Evolutionary conservation across 345 rosid genomes (phyloP).

Genomic region (Chamaenerion angustifolium): DNA sequence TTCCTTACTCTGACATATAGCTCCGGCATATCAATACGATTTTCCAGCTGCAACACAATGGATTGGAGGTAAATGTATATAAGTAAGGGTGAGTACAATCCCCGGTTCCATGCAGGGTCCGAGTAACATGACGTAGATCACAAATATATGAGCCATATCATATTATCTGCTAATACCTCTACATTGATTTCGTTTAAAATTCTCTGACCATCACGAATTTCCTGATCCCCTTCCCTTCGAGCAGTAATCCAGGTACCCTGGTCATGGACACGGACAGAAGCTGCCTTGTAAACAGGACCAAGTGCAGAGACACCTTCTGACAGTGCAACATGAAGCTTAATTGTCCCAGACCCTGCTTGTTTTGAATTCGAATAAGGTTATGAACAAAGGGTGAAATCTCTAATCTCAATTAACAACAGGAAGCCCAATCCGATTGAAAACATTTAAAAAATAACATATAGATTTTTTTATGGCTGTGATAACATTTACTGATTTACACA

Average conservation of each 20-base stretch:
- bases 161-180: conserved; percentile 26
- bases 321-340: conserved; percentile 44
- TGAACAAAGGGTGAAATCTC: conserved; percentile 5
- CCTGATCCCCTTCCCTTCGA: conserved; percentile 43
- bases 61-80: conserved; percentile 1
- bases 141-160: not conserved
- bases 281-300: conserved; percentile 53
- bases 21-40: conserved; percentile 19
- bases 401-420: not conserved
- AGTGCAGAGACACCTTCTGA: conserved; percentile 50
- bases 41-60: conserved; percentile 30
- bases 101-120: not conserved
- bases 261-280: conserved; percentile 26
- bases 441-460: not conserved
- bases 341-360: conserved; percentile 40
- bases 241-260: conserved; percentile 51
- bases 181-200: conserved; percentile 33
- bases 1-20: conserved; percentile 49
- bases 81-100: not conserved
- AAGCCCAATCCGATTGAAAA: not conserved
- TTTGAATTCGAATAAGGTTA: not conserved
- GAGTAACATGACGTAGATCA: not conserved
- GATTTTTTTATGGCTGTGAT: too few species aligned
- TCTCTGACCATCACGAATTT: conserved; percentile 52
- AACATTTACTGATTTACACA: too few species aligned